Conservation (phyloP, 257 asterid species). For the Leonotis leonurus region DNA sequence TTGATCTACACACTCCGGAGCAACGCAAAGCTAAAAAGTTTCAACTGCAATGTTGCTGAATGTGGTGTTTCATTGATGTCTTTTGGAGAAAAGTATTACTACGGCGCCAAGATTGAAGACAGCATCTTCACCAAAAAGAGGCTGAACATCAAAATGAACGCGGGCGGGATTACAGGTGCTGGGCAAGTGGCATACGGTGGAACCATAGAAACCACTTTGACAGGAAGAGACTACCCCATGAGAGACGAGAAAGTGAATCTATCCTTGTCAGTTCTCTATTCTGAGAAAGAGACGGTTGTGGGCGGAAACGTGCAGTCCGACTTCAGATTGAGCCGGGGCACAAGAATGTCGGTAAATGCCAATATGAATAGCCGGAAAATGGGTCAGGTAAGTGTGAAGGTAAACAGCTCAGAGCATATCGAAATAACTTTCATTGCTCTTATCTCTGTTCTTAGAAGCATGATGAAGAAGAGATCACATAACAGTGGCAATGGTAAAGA, state of each 20-base stretch:
- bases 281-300: constrained; percentile 55
- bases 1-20: constrained; percentile 57
- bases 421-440: constrained; percentile 71
- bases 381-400: constrained; percentile 74
- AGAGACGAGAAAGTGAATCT: constrained; percentile 66
- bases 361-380: constrained; percentile 64
- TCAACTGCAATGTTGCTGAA: constrained; percentile 55
- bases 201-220: constrained; percentile 55
- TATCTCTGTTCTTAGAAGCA: constrained; percentile 47
- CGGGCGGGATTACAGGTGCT: constrained; percentile 55
- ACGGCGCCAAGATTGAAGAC: constrained; percentile 74
- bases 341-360: constrained; percentile 56
- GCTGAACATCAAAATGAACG: constrained; percentile 48
- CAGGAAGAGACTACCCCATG: constrained; percentile 85
- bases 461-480: constrained; percentile 42
- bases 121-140: constrained; percentile 47
- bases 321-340: constrained; percentile 63
- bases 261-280: constrained; percentile 51
- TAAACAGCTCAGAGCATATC: constrained; percentile 72
- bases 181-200: constrained; percentile 77
- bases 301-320: constrained; percentile 60
- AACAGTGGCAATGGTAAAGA: constrained; percentile 21
- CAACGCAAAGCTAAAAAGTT: constrained; percentile 44
- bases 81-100: constrained; percentile 44
- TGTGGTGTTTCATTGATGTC: constrained; percentile 71